A percentile compares a stretch with the other conserved stretches of the same genome.
These are phyloP conservation scores for Backusella luteola DNA, from an alignment of 192 early-diverging fungal species.

Conservation along the genomic window DNA sequence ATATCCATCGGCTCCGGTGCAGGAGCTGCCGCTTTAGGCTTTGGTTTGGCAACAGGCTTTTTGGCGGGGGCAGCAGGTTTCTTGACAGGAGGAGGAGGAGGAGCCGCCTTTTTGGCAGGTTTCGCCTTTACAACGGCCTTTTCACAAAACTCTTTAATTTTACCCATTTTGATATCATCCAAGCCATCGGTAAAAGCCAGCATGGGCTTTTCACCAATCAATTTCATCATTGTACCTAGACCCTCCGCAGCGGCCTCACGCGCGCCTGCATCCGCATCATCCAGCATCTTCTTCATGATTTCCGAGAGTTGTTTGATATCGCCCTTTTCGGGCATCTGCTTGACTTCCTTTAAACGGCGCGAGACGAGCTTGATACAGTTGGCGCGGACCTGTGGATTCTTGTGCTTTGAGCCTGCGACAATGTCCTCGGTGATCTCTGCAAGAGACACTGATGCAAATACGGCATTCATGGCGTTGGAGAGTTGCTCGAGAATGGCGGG, in stretches of 20 bases:
- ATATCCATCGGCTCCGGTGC: conserved; percentile 35
- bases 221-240: conserved; percentile 87
- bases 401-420: conserved; percentile 67
- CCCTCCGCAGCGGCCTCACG: conserved; percentile 84
- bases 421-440: conserved; percentile 81
- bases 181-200: conserved; percentile 75
- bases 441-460: conserved; percentile 67
- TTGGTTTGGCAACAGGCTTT: conserved; percentile 1
- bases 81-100: conserved; percentile 30
- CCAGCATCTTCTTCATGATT: conserved; percentile 70
- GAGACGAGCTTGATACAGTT: conserved; percentile 75
- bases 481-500: conserved; percentile 84
- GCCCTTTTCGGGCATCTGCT: conserved; percentile 67
- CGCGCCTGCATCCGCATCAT: conserved; percentile 82
- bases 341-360: conserved; percentile 71
- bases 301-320: conserved; percentile 83
- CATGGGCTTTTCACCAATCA: conserved; percentile 77
- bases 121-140: conserved; percentile 84
- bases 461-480: conserved; percentile 76
- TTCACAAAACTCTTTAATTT: conserved; percentile 85
- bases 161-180: conserved; percentile 85
- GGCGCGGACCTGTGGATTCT: conserved; percentile 89
- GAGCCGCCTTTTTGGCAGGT: conserved; percentile 46
- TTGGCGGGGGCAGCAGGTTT: conserved; percentile 1
- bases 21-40: conserved; percentile 14